Evolutionary conservation across 108 stramenopile species (phyloP).

Genomic region (Fistulifera solaris): DNA sequence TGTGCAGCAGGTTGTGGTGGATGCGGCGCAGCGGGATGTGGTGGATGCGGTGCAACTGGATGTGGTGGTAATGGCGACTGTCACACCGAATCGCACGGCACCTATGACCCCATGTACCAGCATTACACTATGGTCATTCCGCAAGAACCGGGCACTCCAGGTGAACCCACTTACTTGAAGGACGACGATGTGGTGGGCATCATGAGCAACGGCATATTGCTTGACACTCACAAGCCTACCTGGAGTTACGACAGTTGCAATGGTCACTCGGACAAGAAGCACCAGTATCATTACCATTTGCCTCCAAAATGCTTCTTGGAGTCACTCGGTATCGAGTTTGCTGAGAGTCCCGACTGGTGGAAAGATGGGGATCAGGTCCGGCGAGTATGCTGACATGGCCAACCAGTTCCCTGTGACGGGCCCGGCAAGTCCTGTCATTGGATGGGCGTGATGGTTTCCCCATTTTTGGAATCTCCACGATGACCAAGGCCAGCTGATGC

Average conservation of each 20-base stretch:
- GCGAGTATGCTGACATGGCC: neutral
- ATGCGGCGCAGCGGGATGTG: neutral
- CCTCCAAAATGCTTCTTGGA: conserved; percentile 20
- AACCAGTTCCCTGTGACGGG: neutral
- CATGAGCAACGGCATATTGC: neutral
- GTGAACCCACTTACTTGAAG: neutral
- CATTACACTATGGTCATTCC: conserved; percentile 1
- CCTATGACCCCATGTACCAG: neutral
- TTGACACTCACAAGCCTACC: neutral
- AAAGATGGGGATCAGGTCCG: neutral
- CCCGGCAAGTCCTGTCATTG: conserved; percentile 18
- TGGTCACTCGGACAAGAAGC: conserved; percentile 16
- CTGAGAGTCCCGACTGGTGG: neutral
- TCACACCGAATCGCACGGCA: neutral
- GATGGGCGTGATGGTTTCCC: conserved; percentile 27
- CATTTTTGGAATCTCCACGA: conserved; percentile 19
- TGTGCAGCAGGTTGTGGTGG: neutral
- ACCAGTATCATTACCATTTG: conserved; percentile 24
- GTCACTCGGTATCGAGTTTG: conserved; percentile 11
- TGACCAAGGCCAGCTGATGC: neutral
- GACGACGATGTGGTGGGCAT: neutral
- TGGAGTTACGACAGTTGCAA: conserved; percentile 5
- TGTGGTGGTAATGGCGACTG: neutral
- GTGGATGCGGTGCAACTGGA: neutral
- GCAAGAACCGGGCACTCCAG: neutral